phyloP scores from a whole-genome alignment of 2,329 filamentous ascomycete species.

The Arthrobotrys megalospora region DNA sequence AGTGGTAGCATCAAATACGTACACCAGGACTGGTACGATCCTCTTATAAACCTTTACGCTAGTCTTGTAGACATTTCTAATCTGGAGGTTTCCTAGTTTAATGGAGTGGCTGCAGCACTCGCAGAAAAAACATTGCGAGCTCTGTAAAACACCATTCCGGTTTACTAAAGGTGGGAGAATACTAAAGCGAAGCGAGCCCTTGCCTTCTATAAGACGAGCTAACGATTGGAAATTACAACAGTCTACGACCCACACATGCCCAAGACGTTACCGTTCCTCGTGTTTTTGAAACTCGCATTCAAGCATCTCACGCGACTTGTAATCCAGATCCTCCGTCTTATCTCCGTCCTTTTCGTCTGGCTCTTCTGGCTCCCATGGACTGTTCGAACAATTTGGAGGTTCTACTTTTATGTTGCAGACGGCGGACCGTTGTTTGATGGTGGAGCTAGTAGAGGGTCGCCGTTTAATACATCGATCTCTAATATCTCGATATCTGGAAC shows the following conservation, averaged over 20 bases:
- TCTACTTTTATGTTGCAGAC: slow-evolving; percentile 94
- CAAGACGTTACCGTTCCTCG: slow-evolving; percentile 80
- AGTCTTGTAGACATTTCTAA: slow-evolving; percentile 1
- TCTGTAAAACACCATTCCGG: slow-evolving; percentile 97
- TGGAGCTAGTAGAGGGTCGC: slow-evolving; percentile 18
- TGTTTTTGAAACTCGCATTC: slow-evolving; percentile 84
- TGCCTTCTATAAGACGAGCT: not conserved
- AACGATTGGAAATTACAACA: not conserved
- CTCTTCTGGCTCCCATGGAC: slow-evolving; percentile 88
- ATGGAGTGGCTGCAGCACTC: slow-evolving; percentile 99
- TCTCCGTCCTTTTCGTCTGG: slow-evolving; percentile 89
- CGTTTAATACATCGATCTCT: slow-evolving; percentile 32
- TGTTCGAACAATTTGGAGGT: slow-evolving; percentile 92
- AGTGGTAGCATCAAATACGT: slow-evolving; percentile 99
- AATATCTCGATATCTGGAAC: slow-evolving; percentile 43
- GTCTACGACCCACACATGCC: slow-evolving; percentile 96
- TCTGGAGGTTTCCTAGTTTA: slow-evolving; percentile 69
- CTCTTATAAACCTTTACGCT: not conserved
- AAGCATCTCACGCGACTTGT: slow-evolving; percentile 81
- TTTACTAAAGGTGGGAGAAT: slow-evolving; percentile 83
- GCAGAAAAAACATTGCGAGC: slow-evolving; percentile 99
- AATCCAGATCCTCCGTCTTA: slow-evolving; percentile 82
- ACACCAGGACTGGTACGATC: slow-evolving; percentile 84
- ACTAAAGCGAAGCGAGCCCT: not conserved
- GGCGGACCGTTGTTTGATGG: slow-evolving; percentile 70